Percentiles rank a stretch among this genome's conserved stretches.
These are phyloP conservation scores for Hericium alpestre DNA, from an alignment of 768 basidiomycete genomes.

Conservation along the genomic window DNA sequence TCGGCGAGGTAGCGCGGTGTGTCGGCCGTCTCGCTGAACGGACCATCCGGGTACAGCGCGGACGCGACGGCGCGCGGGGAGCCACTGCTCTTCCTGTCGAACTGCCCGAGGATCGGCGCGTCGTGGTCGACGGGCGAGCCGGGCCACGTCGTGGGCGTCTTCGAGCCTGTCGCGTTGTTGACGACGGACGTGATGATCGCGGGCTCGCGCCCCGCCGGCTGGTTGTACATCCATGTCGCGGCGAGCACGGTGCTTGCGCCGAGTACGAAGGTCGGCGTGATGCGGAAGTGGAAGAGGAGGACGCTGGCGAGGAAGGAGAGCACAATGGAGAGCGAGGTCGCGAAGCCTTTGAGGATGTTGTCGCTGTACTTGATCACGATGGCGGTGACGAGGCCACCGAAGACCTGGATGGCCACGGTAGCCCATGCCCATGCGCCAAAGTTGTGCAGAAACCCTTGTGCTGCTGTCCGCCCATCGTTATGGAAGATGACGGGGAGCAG, in stretches of 20 bases:
- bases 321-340: conserved; percentile 88
- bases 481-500: conserved; percentile 66
- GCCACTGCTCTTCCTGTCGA: conserved; percentile 38
- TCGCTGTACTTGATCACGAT: conserved; percentile 96
- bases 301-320: conserved; percentile 92
- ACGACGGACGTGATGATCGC: conserved; percentile 23
- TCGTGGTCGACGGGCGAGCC: conserved; percentile 36
- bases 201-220: conserved; percentile 37
- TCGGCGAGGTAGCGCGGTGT: conserved; percentile 34
- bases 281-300: conserved; percentile 78
- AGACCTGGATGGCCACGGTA: conserved; percentile 80
- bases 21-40: conserved; percentile 30
- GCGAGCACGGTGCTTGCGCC: conserved; percentile 78
- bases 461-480: conserved; percentile 17
- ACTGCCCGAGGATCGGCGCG: conserved; percentile 53
- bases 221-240: conserved; percentile 95
- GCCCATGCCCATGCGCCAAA: conserved; percentile 96
- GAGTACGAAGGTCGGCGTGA: conserved; percentile 79
- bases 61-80: conserved; percentile 29
- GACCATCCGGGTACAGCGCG: conserved; percentile 17
- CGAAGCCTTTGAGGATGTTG: conserved; percentile 96
- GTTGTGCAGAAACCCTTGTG: conserved; percentile 48
- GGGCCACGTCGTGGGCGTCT: conserved; percentile 26
- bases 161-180: conserved; percentile 19
- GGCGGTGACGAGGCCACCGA: conserved; percentile 89